phyloP scores from a whole-genome alignment of 208 protist species.

The Entamoeba nuttalli region DNA sequence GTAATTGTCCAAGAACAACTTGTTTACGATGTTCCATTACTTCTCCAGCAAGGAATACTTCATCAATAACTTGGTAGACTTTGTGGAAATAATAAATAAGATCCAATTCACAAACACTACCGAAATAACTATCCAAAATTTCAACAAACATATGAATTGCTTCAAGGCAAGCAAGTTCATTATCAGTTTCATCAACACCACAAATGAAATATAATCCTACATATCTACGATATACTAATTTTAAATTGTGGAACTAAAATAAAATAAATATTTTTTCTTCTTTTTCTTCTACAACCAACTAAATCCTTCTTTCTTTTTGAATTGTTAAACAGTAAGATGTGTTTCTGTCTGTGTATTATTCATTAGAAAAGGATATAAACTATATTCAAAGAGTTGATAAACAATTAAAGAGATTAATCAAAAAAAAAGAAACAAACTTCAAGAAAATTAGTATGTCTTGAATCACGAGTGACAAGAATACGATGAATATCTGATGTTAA shows the following conservation, averaged over 20 bases:
- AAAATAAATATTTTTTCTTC: no score
- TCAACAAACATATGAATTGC: slow-evolving; percentile 86
- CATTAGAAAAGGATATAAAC: no score
- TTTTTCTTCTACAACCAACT: no score
- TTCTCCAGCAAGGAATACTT: slow-evolving; percentile 88
- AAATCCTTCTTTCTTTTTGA: no score
- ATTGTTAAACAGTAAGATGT: no score
- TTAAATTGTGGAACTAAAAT: slow-evolving; percentile 59
- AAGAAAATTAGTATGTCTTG: not conserved
- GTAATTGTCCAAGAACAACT: slow-evolving; percentile 66
- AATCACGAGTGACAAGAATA: not conserved
- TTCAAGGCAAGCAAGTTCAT: slow-evolving; percentile 88
- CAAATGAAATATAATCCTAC: slow-evolving; percentile 96
- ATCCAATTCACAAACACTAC: slow-evolving; percentile 97
- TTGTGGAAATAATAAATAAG: slow-evolving; percentile 74
- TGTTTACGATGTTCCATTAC: slow-evolving; percentile 83
- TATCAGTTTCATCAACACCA: slow-evolving; percentile 87
- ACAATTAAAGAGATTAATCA: no score
- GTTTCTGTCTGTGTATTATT: no score
- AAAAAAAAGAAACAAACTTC: not conserved
- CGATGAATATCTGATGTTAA: slow-evolving; percentile 72
- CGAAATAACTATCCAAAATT: slow-evolving; percentile 91
- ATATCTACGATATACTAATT: slow-evolving; percentile 91
- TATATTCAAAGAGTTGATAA: no score
- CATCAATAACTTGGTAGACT: slow-evolving; percentile 91